These are phyloP conservation scores for Saccharata proteae DNA, from an alignment of 2,329 filamentous ascomycete genomes.

Conservation along the genomic window DNA sequence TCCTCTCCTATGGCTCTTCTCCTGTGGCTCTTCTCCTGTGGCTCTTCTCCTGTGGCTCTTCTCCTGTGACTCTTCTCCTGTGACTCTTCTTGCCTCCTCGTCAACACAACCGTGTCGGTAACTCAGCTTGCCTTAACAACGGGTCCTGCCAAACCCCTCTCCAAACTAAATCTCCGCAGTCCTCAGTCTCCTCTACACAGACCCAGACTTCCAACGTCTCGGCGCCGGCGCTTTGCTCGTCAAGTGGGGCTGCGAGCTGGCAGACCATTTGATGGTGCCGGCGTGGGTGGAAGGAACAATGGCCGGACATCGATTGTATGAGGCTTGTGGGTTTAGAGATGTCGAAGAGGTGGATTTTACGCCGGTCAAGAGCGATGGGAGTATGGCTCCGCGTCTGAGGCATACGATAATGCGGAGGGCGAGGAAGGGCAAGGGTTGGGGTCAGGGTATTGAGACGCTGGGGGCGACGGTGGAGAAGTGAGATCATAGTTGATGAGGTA, in stretches of 20 bases:
- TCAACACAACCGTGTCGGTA: background rate
- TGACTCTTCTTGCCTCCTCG: background rate
- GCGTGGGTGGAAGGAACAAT: conserved; percentile 4
- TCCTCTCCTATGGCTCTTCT: too few species aligned
- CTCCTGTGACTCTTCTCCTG: too few species aligned
- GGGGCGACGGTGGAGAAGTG: too few species aligned
- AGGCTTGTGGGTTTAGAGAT: background rate
- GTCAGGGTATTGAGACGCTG: too few species aligned
- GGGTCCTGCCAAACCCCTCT: too few species aligned
- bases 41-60: too few species aligned
- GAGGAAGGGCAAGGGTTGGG: too few species aligned
- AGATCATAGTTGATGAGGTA: too few species aligned
- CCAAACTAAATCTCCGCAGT: conserved; percentile 7
- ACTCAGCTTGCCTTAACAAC: too few species aligned
- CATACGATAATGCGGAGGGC: too few species aligned
- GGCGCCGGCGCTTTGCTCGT: conserved; percentile 12
- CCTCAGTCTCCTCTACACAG: conserved; percentile 12
- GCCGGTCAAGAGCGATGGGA: background rate
- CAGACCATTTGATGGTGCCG: conserved; percentile 9
- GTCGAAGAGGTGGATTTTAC: conserved; percentile 1
- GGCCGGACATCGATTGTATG: conserved; percentile 3
- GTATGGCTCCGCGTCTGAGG: too few species aligned
- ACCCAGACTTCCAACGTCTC: conserved; percentile 11
- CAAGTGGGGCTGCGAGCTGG: conserved; percentile 11
- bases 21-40: too few species aligned